phyloP scores from a whole-genome alignment of 768 basidiomycete genomes.

The Leccinum aurantiacum region DNA sequence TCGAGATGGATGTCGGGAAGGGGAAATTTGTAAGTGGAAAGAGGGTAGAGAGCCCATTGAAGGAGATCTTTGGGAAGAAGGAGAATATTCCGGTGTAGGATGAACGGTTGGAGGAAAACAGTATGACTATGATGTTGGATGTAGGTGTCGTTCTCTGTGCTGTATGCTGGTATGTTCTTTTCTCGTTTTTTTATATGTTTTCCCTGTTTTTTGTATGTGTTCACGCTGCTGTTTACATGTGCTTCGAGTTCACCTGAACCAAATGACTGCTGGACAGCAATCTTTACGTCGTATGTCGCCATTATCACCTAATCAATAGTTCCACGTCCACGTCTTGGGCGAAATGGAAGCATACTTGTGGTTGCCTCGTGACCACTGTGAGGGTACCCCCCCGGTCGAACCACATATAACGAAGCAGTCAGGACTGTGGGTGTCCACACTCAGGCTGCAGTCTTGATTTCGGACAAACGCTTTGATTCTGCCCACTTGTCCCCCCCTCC shows the following conservation, averaged over 20 bases:
- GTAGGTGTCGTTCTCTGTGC: constrained; percentile 6
- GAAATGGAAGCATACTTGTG: not conserved
- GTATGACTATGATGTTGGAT: not conserved
- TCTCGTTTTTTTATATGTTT: not conserved
- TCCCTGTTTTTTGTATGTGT: constrained; percentile 2
- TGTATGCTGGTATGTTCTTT: constrained; percentile 11
- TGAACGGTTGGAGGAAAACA: not conserved
- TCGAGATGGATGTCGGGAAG: constrained; percentile 41
- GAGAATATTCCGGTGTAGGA: constrained; percentile 24
- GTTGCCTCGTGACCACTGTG: constrained; percentile 8
- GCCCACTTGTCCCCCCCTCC: not conserved
- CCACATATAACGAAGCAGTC: constrained; percentile 1
- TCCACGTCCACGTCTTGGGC: not conserved
- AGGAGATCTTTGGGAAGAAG: constrained; percentile 31
- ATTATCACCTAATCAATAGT: not conserved
- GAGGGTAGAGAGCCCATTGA: constrained; percentile 33
- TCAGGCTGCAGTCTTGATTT: not conserved
- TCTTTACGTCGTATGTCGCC: not conserved
- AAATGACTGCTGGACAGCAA: not conserved
- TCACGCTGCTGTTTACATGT: not conserved
- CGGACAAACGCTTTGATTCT: not conserved
- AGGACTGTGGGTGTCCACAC: not conserved
- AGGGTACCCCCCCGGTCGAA: constrained; percentile 16
- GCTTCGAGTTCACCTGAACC: not conserved
- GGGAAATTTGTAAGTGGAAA: constrained; percentile 27